Evolutionary conservation across 2,329 filamentous ascomycete species (phyloP), one percentile per base, ranked within the genome.

Genomic region (Xylariaceae sp.): DNA sequence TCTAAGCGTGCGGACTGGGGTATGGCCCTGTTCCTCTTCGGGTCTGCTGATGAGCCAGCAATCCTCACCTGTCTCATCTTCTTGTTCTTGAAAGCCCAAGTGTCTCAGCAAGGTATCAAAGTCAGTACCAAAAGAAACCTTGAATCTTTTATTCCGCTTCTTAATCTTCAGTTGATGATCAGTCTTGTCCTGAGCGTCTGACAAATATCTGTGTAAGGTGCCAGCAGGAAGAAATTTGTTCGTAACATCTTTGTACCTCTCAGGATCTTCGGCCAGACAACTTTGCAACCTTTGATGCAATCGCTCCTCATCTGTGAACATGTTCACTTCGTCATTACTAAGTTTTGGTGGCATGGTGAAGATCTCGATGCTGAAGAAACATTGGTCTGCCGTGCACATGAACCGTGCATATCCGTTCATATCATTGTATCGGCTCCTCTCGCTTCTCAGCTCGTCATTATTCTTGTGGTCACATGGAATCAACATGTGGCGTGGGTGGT

Each of bases 141-240:
- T 61, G 41, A 79, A 80, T 12, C 72, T 68, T 54, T 79, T 79
- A 50, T 81, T 81, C 2, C 76, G 63, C 39, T 73, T 73, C 2
- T 75, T 74, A 28, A 81, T 78, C 37, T 63, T 72, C 34, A 71
- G 62, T 0, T 55, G 44, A 2, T 44, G 48, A 0, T 56, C 56
- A 8, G 64, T 62, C 28, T 63, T 61, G 1, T 68, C 64, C 3
- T 74, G 62, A 4, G 73, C 61, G 43, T 80, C 74, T 24, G 66
- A 69, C 3, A 79, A 57, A 37, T 79, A 80, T 6, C 68, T 70
- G 42, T 71, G 68, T 3, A 80, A 57, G 9, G 74, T 75, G 6
- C 53, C 39, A 3, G 72, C 62, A 0, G 70, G 64, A n/a, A 65
- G 63, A 58, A 68, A 72, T 8, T 64, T 59, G 12, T 69, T 60